phyloP scores from a whole-genome alignment of 495 filamentous ascomycete species.

The Tetracladium setigerum region DNA sequence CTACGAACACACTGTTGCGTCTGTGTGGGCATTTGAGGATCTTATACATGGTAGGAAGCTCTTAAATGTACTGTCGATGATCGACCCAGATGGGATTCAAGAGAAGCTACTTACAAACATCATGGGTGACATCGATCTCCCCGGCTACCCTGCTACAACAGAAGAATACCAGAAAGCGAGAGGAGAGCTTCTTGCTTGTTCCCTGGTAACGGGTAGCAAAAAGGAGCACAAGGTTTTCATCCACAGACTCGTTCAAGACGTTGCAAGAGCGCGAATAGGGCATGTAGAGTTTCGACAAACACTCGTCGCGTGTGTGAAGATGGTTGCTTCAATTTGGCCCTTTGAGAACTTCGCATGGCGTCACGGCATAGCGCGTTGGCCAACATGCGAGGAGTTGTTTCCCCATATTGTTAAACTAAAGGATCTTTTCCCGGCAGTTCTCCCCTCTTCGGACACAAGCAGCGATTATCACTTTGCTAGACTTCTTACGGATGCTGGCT shows the following conservation, averaged over 20 bases:
- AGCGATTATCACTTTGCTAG: not conserved
- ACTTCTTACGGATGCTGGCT: slow-evolving; percentile 1
- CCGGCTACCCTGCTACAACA: slow-evolving; percentile 2
- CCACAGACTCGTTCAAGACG: slow-evolving; percentile 23
- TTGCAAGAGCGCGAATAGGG: slow-evolving; percentile 17
- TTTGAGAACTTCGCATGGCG: not conserved
- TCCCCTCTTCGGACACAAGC: not conserved
- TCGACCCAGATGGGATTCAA: slow-evolving; percentile 28
- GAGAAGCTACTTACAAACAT: slow-evolving; percentile 19
- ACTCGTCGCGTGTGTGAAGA: not conserved
- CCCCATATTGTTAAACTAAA: slow-evolving; percentile 5
- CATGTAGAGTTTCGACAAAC: slow-evolving; percentile 15
- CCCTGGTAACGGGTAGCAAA: slow-evolving; percentile 14
- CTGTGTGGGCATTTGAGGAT: slow-evolving; percentile 32
- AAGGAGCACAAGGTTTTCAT: slow-evolving; percentile 11
- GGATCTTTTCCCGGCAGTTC: slow-evolving; percentile 1
- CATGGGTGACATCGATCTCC: slow-evolving; percentile 1
- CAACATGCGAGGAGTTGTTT: not conserved
- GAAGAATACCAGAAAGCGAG: slow-evolving; percentile 9
- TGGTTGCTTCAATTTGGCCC: slow-evolving; percentile 2
- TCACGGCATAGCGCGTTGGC: slow-evolving; percentile 1
- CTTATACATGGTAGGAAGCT: slow-evolving; percentile 19
- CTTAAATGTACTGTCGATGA: slow-evolving; percentile 26
- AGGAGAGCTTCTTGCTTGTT: slow-evolving; percentile 13
- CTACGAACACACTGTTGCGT: slow-evolving; percentile 26